Conservation (phyloP, 768 basidiomycete genomes). For the Suillus clintonianus region DNA sequence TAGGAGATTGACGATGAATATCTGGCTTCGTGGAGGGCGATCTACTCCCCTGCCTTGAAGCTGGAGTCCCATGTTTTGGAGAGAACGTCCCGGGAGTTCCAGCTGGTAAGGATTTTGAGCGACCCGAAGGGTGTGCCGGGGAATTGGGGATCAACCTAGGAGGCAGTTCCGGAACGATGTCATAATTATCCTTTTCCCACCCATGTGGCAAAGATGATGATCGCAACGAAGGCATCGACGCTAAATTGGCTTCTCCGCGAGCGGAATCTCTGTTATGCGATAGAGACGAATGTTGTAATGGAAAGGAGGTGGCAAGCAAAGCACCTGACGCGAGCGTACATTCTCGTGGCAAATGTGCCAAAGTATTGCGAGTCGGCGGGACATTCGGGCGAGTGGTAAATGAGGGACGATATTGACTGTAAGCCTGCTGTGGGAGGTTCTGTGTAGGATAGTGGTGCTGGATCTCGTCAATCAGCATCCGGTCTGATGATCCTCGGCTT, state of each 20-base stretch:
- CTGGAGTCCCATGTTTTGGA: neutral
- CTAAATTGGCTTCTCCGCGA: neutral
- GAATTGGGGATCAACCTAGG: neutral
- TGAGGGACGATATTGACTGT: neutral
- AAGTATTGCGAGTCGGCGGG: neutral
- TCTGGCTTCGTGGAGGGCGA: neutral
- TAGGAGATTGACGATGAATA: neutral
- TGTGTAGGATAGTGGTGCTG: neutral
- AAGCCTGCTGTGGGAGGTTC: neutral
- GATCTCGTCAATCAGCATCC: neutral
- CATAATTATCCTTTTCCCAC: neutral
- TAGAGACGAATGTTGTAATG: neutral
- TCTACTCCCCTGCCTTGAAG: neutral
- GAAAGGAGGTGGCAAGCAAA: neutral
- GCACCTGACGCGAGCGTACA: neutral
- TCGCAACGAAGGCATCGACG: neutral
- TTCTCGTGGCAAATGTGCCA: neutral
- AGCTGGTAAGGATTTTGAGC: neutral
- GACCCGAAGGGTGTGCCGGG: neutral
- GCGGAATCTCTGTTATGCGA: neutral
- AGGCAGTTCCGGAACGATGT: neutral
- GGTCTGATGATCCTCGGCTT: neutral
- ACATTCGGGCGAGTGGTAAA: neutral
- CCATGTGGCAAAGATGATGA: neutral
- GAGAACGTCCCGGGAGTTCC: neutral